phyloP scores from a whole-genome alignment of 768 basidiomycete genomes.

The Termitomyces sp. region DNA sequence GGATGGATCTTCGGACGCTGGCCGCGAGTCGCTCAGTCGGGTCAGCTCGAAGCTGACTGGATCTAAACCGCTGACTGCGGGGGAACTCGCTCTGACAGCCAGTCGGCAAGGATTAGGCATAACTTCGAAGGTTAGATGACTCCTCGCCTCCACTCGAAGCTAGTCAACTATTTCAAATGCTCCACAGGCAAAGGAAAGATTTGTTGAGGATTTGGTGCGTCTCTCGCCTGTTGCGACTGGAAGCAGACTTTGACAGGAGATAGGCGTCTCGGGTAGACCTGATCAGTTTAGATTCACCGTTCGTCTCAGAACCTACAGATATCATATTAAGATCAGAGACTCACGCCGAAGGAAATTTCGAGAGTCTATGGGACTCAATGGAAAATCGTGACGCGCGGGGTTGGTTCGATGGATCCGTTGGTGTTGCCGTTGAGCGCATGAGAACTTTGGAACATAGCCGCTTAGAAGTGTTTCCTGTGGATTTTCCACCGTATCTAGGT shows the following conservation, averaged over 20 bases:
- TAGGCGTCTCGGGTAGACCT: slow-evolving; percentile 45
- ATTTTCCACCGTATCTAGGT: slow-evolving; percentile 61
- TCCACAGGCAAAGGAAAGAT: neutral
- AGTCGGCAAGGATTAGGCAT: slow-evolving; percentile 25
- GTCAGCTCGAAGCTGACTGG: slow-evolving; percentile 24
- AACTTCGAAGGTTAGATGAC: slow-evolving; percentile 17
- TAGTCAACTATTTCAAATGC: neutral
- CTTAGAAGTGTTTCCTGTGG: slow-evolving; percentile 47
- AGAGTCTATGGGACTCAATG: slow-evolving; percentile 50
- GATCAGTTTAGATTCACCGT: slow-evolving; percentile 72
- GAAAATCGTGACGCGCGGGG: slow-evolving; percentile 48
- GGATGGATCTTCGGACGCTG: slow-evolving; percentile 25
- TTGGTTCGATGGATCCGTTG: slow-evolving; percentile 60
- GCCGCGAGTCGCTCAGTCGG: slow-evolving; percentile 21
- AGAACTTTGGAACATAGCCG: slow-evolving; percentile 37
- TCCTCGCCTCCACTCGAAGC: neutral
- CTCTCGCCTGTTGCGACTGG: neutral
- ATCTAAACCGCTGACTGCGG: slow-evolving; percentile 30
- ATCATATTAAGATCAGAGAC: neutral
- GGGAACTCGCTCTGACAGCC: slow-evolving; percentile 39
- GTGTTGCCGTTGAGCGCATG: slow-evolving; percentile 47
- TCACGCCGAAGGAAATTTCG: slow-evolving; percentile 37
- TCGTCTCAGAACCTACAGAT: slow-evolving; percentile 41
- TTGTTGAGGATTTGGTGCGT: slow-evolving; percentile 17
- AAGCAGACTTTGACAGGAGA: neutral